These are phyloP conservation scores for Fusarium setosum DNA, from an alignment of 2,329 filamentous ascomycete genomes.

Conservation along the genomic window DNA sequence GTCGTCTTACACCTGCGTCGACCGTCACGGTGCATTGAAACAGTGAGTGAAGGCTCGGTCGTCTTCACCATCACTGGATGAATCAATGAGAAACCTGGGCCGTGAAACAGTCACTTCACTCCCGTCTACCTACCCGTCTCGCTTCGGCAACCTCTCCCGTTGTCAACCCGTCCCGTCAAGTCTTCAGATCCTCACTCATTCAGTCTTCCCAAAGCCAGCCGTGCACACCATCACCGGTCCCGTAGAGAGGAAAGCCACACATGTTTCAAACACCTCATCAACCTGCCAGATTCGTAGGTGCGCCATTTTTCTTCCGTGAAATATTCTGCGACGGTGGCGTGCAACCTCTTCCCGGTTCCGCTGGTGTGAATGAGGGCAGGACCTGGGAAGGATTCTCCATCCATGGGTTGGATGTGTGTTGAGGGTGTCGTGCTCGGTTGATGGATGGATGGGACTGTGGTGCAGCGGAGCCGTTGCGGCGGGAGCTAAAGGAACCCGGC, in stretches of 20 bases:
- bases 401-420: no score
- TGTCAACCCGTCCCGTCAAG: no score
- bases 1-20: not conserved
- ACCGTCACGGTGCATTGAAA: not conserved
- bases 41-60: not conserved
- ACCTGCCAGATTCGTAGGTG: conserved; percentile 28
- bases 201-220: conserved; percentile 1
- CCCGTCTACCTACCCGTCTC: conserved; percentile 11
- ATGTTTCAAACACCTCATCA: not conserved
- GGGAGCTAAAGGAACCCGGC: conserved; percentile 24
- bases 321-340: conserved; percentile 30
- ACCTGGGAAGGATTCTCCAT: conserved; percentile 9
- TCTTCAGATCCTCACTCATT: no score
- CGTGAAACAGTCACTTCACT: not conserved
- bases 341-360: conserved; percentile 24
- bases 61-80: no score
- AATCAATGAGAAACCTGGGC: no score
- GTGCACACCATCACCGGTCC: not conserved
- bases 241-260: not conserved
- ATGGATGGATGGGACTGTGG: not conserved
- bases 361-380: not conserved
- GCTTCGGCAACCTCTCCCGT: no score
- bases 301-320: conserved; percentile 32
- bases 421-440: conserved; percentile 28
- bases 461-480: conserved; percentile 22